These are phyloP conservation scores for Golubevia pallescens DNA, from an alignment of 1,284 basidiomycete genomes.

Conservation along the genomic window DNA sequence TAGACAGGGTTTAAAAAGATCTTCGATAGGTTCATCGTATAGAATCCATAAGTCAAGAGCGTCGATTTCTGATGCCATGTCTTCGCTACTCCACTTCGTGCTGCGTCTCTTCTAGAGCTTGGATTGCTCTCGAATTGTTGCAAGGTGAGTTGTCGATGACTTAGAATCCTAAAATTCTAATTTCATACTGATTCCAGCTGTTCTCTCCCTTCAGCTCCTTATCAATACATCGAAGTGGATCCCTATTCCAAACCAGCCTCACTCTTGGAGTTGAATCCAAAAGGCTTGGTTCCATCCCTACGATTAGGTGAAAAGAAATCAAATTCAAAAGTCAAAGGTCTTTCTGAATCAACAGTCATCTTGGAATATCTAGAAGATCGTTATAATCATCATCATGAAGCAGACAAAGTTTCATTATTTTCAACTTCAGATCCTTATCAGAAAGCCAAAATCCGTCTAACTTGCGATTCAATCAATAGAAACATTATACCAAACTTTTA, in stretches of 20 bases:
- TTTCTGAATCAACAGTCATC: constrained; percentile 44
- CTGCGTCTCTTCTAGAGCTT: constrained; percentile 31
- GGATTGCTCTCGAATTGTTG: constrained; percentile 41
- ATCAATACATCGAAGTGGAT: constrained; percentile 41
- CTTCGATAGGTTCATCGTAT: too few relatives aligned
- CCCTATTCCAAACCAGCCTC: constrained; percentile 46
- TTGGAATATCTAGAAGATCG: constrained; percentile 43
- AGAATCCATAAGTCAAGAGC: too few relatives aligned
- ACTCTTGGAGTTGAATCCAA: constrained; percentile 42
- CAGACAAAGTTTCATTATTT: constrained; percentile 11
- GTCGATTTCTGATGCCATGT: too few relatives aligned
- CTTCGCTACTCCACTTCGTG: too few relatives aligned
- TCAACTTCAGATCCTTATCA: constrained; percentile 32
- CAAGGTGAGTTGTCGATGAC: too few relatives aligned
- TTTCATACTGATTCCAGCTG: too few relatives aligned
- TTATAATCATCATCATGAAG: constrained; percentile 16
- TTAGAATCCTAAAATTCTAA: too few relatives aligned
- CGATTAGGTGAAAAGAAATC: constrained; percentile 15
- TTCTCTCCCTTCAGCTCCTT: constrained; percentile 18
- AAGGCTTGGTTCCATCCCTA: constrained; percentile 44
- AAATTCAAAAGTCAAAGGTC: constrained; percentile 20
- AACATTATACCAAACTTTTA: constrained; percentile 51
- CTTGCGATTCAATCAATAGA: constrained; percentile 36
- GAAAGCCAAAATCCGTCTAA: constrained; percentile 29
- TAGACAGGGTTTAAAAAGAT: too few relatives aligned